Base-by-base conservation (phyloP, 768 basidiomycete genomes). In the Cubamyces sp. region DNA sequence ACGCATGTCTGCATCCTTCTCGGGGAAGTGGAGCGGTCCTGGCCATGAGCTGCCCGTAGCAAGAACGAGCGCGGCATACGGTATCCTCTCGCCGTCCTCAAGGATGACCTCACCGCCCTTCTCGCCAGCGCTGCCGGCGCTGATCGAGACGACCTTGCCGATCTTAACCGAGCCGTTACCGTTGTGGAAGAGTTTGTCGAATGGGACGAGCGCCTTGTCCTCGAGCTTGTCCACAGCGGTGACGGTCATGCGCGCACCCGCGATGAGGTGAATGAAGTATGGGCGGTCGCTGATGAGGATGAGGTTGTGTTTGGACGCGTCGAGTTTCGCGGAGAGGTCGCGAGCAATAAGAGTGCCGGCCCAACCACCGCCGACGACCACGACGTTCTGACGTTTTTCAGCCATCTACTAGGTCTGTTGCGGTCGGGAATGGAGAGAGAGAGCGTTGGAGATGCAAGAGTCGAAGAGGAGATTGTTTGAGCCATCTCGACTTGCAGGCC, bases 331-430 rank as follows among this genome's bases (percentile, higher is more conserved):
- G 3, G 85, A 81, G 61, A 90, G 84, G 2, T 69, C 70, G 28
- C 79, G 78, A 1, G 79, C 80, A 49, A 82, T 64, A 11, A 75
- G 64, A 30, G 75, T 72, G 16, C 88, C 87, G 0, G 78, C 80
- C n/a, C 73, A 75, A 51, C 85, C 88, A 30, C 84, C 88, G 48
- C 86, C 85, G 54, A 87, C 74, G 64, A 88, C 74, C 34, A 88
- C 76, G 64, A 78, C 70, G 60, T 72, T 76, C 34, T 11, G 4
- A 6, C 34, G 4, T 34, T 34, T 34, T 57, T 71, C 69, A 51
- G 59, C 62, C 47, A 34, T 66, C 60, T 5, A 34, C 6, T 34
- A n/a, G n/a, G 34, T 34, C 9, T 34, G 34, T 34, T 34, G 28
- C 28, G 8, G 8, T 3, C 8, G 34, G 34, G 34, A 3, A n/a